Base-by-base conservation (phyloP, 2,329 filamentous ascomycete species). In the Aspergillus ustus region DNA sequence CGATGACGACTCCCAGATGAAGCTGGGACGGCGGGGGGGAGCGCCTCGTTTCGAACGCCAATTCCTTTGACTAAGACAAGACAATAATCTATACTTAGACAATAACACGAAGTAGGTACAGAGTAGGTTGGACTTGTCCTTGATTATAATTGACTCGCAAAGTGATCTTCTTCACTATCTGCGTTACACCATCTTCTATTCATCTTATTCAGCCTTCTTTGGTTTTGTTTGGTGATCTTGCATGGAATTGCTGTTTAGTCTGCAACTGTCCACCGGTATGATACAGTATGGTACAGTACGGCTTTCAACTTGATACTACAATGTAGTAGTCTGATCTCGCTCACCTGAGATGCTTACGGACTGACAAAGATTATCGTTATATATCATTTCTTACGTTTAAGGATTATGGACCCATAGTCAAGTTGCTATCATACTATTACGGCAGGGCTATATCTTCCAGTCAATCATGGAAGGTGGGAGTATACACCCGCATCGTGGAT, bases 1-100 rank as follows among this genome's bases (percentile, higher is more conserved):
- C 60, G 65, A 66, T 60, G 61, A 63, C 61, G 64, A 65, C 64
- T 63, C 62, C 63, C 34, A 50, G 51, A 28, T 54, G n/a, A n/a
- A n/a, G n/a, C n/a, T n/a, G 43, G 28, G 31, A 22, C 19, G 20
- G 51, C 43, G 58, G 52, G 52, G 58, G 52, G 52, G 51, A 45
- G 29, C 45, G 28, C 54, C 45, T 48, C 46, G 54, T 57, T 57
- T 57, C 31, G 34, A 57, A 40, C 34, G 34, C 34, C 34, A 40
- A 40, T 40, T 40, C 34, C 34, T 40, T 40, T 40, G 34, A 40
- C 34, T 40, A 40, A 50, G 40, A 31, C 44, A 40, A 50, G 40
- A 31, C 44, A 34, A 57, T 34, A 40, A 40, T 50, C 44, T 15
- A n/a, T 46, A 40, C 34, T 40, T 40, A 13, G 34, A 40, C 34